These are phyloP conservation scores for Malassezia arunalokei DNA, from an alignment of 1,284 basidiomycete genomes.

Conservation along the genomic window DNA sequence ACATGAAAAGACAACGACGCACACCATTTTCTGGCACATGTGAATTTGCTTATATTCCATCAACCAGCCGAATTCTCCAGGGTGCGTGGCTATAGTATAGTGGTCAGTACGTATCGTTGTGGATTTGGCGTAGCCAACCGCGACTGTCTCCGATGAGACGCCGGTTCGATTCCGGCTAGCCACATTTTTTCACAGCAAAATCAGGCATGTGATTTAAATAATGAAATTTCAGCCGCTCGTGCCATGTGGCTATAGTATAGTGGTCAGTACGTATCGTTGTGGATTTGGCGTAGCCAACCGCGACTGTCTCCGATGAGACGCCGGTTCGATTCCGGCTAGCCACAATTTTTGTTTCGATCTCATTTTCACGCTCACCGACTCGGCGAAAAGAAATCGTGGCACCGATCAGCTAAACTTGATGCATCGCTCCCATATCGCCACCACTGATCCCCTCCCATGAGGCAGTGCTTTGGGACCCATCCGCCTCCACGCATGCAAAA, in stretches of 20 bases:
- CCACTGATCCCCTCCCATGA: no score
- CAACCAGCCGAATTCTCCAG: no score
- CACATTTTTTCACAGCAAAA: constrained; percentile 17
- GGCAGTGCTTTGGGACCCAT: no score
- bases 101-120: constrained; percentile 26
- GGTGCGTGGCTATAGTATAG: constrained; percentile 20
- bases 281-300: constrained; percentile 3
- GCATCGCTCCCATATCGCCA: no score
- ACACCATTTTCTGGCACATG: no score
- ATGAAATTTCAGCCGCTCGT: not conserved
- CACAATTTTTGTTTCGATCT: constrained; percentile 12
- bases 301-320: constrained; percentile 21
- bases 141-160: constrained; percentile 20
- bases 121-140: constrained; percentile 1
- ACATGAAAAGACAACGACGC: no score
- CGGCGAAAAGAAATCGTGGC: no score
- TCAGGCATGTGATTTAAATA: no score
- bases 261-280: constrained; percentile 26
- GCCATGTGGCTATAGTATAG: constrained; percentile 21
- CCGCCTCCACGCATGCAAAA: no score
- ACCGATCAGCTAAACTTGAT: no score
- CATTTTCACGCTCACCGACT: no score
- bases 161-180: constrained; percentile 24
- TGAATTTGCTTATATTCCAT: no score
- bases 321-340: constrained; percentile 24